Conservation (phyloP, 108 stramenopile genomes). For the Discostella pseudostelligera region DNA sequence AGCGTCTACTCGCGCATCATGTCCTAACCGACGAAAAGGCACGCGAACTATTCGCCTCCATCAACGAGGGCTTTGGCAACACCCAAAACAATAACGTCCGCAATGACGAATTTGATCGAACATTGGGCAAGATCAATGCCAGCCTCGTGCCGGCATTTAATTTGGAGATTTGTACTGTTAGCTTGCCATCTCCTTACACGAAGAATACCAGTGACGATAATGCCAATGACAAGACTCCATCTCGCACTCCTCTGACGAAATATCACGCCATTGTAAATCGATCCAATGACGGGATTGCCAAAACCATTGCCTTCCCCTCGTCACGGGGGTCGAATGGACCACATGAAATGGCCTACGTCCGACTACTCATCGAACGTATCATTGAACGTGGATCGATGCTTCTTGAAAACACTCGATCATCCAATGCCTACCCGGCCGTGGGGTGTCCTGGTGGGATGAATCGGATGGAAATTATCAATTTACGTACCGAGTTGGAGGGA, state of each 20-base stretch:
- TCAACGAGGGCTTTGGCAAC: too few species aligned
- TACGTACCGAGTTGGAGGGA: conserved; percentile 51
- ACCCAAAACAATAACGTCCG: too few species aligned
- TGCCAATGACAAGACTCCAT: background rate
- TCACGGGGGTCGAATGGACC: conserved; percentile 22
- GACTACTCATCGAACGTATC: conserved; percentile 48
- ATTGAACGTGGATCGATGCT: conserved; percentile 35
- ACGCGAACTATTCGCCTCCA: conserved; percentile 38
- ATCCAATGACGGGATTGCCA: conserved; percentile 43
- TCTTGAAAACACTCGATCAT: background rate
- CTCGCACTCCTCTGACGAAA: too few species aligned
- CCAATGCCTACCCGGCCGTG: conserved; percentile 18
- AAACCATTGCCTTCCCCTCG: conserved; percentile 28
- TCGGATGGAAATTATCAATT: conserved; percentile 61
- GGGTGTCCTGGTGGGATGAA: conserved; percentile 32
- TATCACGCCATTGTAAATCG: conserved; percentile 67
- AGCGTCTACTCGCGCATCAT: conserved; percentile 64
- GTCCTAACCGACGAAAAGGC: conserved; percentile 56
- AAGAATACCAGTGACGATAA: conserved; percentile 13
- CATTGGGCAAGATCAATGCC: conserved; percentile 59
- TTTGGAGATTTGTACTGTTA: conserved; percentile 68
- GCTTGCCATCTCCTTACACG: conserved; percentile 27
- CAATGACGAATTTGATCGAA: conserved; percentile 40
- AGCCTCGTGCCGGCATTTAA: conserved; percentile 58
- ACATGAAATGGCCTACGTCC: conserved; percentile 58